Evolutionary conservation across 2,329 filamentous ascomycete species (phyloP).

Genomic region (Exophiala spinifera): DNA sequence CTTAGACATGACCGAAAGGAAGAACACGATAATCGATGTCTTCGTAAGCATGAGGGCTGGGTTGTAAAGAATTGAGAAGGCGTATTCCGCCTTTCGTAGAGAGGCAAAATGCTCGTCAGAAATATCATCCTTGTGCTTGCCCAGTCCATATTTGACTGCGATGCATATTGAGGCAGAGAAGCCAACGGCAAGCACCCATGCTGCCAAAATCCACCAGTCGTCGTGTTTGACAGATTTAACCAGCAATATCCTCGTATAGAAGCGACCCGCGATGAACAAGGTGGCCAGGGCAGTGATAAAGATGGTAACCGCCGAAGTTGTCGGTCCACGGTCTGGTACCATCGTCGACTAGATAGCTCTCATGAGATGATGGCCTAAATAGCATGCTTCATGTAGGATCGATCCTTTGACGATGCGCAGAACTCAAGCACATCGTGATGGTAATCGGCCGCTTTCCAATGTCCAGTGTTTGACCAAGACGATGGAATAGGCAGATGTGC

Average conservation of each 20-base stretch:
- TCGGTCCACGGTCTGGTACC: slow-evolving; percentile 33
- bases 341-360: slow-evolving; percentile 8
- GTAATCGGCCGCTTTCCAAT: too few species aligned
- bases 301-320: slow-evolving; percentile 44
- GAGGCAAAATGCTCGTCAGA: slow-evolving; percentile 30
- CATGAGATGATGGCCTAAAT: too few species aligned
- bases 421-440: too few species aligned
- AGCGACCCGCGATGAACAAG: slow-evolving; percentile 69
- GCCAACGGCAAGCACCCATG: slow-evolving; percentile 62
- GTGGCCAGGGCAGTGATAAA: slow-evolving; percentile 62
- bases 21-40: slow-evolving; percentile 89
- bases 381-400: too few species aligned
- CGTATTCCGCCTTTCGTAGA: slow-evolving; percentile 53
- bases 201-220: slow-evolving; percentile 75
- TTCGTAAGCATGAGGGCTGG: slow-evolving; percentile 56
- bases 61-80: slow-evolving; percentile 58
- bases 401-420: too few species aligned
- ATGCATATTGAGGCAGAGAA: slow-evolving; percentile 48
- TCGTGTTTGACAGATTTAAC: slow-evolving; percentile 70
- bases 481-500: too few species aligned
- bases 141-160: slow-evolving; percentile 43
- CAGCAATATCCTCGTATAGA: slow-evolving; percentile 70
- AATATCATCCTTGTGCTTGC: slow-evolving; percentile 42
- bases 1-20: slow-evolving; percentile 66
- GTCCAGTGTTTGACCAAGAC: too few species aligned